Percentiles rank a stretch among this genome's conserved stretches.
Conservation (phyloP, 1,284 basidiomycete species). For the Hemileia vastatrix region DNA sequence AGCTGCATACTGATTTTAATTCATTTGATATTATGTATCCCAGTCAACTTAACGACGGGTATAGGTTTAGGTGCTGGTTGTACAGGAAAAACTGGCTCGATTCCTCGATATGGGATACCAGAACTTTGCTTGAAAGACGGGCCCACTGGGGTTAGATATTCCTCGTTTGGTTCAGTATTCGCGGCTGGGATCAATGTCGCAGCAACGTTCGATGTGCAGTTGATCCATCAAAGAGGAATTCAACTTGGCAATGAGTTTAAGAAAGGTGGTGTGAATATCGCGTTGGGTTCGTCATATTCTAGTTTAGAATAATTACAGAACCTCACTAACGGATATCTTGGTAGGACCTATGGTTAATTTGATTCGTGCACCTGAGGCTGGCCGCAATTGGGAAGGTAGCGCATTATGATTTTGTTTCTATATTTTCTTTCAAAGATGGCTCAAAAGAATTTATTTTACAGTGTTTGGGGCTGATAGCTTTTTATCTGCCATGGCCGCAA, state of each 20-base stretch:
- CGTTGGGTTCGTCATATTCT: conserved; percentile 29
- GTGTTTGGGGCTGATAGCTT: conserved; percentile 28
- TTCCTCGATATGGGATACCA: conserved; percentile 32
- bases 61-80: conserved; percentile 10
- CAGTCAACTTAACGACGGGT: conserved; percentile 21
- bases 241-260: conserved; percentile 39
- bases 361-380: conserved; percentile 31
- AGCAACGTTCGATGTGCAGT: conserved; percentile 36
- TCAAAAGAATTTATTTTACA: conserved; percentile 28
- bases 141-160: conserved; percentile 36
- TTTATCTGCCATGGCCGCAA: conserved; percentile 35
- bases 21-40: background rate
- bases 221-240: conserved; percentile 35
- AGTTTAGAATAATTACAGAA: conserved; percentile 24
- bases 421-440: background rate
- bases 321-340: conserved; percentile 23
- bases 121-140: conserved; percentile 41
- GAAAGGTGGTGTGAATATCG: conserved; percentile 39
- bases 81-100: conserved; percentile 16
- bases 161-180: conserved; percentile 36
- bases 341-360: conserved; percentile 33
- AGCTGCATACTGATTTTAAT: background rate
- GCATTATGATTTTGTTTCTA: background rate
- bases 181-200: conserved; percentile 39
- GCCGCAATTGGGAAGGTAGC: conserved; percentile 34